phyloP scores from a whole-genome alignment of 1,139 yeast genomes.

The Kodamaea ohmeri region DNA sequence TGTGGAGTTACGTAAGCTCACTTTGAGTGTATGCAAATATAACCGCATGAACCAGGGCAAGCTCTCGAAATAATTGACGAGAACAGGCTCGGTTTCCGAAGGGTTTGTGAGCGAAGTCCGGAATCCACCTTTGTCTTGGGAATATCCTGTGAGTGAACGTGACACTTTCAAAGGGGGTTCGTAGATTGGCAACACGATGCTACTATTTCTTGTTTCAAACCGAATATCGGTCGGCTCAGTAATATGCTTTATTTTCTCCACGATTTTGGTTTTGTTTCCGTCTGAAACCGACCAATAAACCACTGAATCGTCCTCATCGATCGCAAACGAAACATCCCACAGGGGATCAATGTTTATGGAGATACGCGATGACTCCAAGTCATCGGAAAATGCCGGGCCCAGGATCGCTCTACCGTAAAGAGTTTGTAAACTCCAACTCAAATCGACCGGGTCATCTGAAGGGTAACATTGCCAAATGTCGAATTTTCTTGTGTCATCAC shows the following conservation, averaged over 20 bases:
- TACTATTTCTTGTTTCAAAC: constrained; percentile 36
- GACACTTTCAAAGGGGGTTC: constrained; percentile 72
- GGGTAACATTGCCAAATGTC: constrained; percentile 80
- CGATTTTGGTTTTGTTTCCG: constrained; percentile 7
- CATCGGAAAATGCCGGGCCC: constrained; percentile 59
- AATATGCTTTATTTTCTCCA: constrained; percentile 31
- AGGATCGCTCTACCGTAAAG: constrained; percentile 66
- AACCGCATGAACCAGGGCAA: constrained; percentile 93
- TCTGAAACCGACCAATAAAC: constrained; percentile 15
- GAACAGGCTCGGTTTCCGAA: constrained; percentile 38
- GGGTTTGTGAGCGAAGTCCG: constrained; percentile 77
- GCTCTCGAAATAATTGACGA: constrained; percentile 69
- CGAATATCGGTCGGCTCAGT: constrained; percentile 35
- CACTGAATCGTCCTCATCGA: constrained; percentile 16
- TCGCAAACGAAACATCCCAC: constrained; percentile 45
- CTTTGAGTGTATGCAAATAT: constrained; percentile 65
- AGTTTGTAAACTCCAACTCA: constrained; percentile 56
- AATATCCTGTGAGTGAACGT: constrained; percentile 86
- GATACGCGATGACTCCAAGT: constrained; percentile 35
- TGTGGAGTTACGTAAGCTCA: constrained; percentile 18
- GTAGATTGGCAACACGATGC: constrained; percentile 30
- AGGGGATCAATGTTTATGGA: constrained; percentile 44
- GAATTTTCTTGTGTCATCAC: constrained; percentile 60
- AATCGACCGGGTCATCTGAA: constrained; percentile 49
- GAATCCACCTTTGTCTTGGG: constrained; percentile 88